Percentiles rank a stretch among this genome's conserved stretches.
Conservation (phyloP, 116 monocot species). For the Iris pallida region DNA sequence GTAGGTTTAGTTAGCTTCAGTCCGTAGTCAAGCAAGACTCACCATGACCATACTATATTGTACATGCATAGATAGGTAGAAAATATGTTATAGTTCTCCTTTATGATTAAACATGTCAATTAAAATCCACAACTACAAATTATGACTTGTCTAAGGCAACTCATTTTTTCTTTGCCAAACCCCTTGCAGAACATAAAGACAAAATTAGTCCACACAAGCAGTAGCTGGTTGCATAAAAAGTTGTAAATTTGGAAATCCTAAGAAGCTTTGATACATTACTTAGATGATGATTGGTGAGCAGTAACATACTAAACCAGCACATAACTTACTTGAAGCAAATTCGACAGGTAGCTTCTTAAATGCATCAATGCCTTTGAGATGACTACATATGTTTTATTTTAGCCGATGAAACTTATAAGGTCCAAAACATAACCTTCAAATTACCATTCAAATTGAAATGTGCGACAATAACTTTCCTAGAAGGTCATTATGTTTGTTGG, state of each 20-base stretch:
- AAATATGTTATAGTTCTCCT: no score
- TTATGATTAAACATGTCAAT: no score
- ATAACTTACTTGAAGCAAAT: slow-evolving; percentile 91
- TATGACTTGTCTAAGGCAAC: no score
- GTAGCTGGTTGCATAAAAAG: not conserved
- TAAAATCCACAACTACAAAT: no score
- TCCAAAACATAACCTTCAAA: slow-evolving; percentile 86
- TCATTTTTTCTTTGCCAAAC: not conserved
- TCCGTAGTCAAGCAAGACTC: no score
- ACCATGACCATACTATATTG: no score
- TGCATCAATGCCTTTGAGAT: slow-evolving; percentile 71
- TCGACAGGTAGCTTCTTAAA: slow-evolving; percentile 87
- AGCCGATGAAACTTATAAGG: slow-evolving; percentile 84
- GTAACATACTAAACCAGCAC: not conserved
- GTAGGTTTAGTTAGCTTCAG: no score
- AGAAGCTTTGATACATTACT: not conserved
- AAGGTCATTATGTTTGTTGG: slow-evolving; percentile 98
- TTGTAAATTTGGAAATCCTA: not conserved
- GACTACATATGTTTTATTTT: slow-evolving; percentile 74
- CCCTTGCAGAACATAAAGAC: not conserved
- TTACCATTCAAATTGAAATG: slow-evolving; percentile 97
- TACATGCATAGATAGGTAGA: no score
- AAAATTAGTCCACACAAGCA: not conserved
- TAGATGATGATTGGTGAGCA: not conserved
- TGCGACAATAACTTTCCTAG: slow-evolving; percentile 81